Evolutionary conservation across 1,284 basidiomycete species (phyloP), one percentile per base, ranked within the genome.

Genomic region (Grifola frondosa): DNA sequence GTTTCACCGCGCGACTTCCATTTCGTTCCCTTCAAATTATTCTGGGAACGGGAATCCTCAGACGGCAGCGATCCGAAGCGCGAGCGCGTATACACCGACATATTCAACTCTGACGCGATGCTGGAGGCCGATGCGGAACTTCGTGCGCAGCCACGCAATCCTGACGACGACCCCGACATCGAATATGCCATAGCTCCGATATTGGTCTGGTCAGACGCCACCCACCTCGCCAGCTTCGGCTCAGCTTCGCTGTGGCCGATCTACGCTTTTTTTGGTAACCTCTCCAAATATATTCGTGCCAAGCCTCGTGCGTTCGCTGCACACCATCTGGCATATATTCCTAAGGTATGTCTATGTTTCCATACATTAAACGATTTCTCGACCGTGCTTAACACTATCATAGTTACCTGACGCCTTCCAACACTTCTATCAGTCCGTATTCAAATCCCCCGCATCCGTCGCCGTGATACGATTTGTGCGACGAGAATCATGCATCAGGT

Each of bases 121-220:
- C 1, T 54, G 1, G 29, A 44, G 13, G 53, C 39, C 11, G 24
- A 52, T 13, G 41, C 22, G 7, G 47, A 57, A 0, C 17, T 66
- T 2, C 52, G 26, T 6, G 32, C 35, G 0, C 35, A 17, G 50
- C 31, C 50, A 23, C 1, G 45, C 7, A 35, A 49, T 15, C 38
- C 44, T 2, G 44, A 24, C 3, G 45, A 50, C 28, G 21, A 10
- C 6, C 13, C 16, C 11, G 34, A 45, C 8, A 33, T 62, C 0
- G 54, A 61, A 28, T 38, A 50, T 1, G 58, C 59, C 3, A 48
- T 69, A 4, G 54, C 48, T 0, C 61, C 45, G 0, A 28, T 69
- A 1, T 62, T 70, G 60, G 48, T 66, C 39, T 68, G 57, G 55
- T 72, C 69, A 0, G 68, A 72, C 39, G 0, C 48, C 2, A 58